Percentiles rank a stretch among this genome's conserved stretches.
These are phyloP conservation scores for Nannizzia gypsea DNA, from an alignment of 2,329 filamentous ascomycete species.

Conservation along the genomic window DNA sequence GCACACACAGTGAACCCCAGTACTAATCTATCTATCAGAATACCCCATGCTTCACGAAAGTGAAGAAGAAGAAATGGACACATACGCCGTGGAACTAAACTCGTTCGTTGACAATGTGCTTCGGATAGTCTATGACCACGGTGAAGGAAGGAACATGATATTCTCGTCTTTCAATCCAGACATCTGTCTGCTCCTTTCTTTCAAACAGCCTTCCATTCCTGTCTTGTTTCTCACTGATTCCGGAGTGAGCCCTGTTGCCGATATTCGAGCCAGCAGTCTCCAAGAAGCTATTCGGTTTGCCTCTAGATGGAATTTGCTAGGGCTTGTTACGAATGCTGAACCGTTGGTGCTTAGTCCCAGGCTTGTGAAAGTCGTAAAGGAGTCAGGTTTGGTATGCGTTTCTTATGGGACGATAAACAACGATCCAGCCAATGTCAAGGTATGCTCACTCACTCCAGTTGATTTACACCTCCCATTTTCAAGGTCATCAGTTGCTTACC, in stretches of 20 bases:
- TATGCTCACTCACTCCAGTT: constrained; percentile 36
- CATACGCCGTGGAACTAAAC: constrained; percentile 69
- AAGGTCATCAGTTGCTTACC: not conserved
- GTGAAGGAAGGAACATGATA: constrained; percentile 75
- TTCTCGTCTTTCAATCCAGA: constrained; percentile 98
- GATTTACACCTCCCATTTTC: not conserved
- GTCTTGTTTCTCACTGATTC: constrained; percentile 91
- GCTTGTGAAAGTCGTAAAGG: constrained; percentile 84
- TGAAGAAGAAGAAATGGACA: constrained; percentile 88
- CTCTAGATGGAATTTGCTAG: constrained; percentile 84
- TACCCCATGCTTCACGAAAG: constrained; percentile 97
- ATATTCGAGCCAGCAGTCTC: constrained; percentile 78
- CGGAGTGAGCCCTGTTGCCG: constrained; percentile 66
- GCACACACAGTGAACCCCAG: not conserved
- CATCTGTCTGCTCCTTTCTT: constrained; percentile 82
- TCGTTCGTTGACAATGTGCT: constrained; percentile 92
- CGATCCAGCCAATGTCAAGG: constrained; percentile 70
- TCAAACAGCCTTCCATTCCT: constrained; percentile 95
- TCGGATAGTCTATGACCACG: constrained; percentile 76
- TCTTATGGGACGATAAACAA: constrained; percentile 91
- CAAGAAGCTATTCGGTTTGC: constrained; percentile 95
- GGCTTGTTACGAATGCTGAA: constrained; percentile 79
- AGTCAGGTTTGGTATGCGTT: constrained; percentile 84
- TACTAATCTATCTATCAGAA: constrained; percentile 36
- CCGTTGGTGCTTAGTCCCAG: constrained; percentile 81